Evolutionary conservation across 192 early-diverging fungal genomes (phyloP).

Genomic region (Gaertneriomyces sp.): DNA sequence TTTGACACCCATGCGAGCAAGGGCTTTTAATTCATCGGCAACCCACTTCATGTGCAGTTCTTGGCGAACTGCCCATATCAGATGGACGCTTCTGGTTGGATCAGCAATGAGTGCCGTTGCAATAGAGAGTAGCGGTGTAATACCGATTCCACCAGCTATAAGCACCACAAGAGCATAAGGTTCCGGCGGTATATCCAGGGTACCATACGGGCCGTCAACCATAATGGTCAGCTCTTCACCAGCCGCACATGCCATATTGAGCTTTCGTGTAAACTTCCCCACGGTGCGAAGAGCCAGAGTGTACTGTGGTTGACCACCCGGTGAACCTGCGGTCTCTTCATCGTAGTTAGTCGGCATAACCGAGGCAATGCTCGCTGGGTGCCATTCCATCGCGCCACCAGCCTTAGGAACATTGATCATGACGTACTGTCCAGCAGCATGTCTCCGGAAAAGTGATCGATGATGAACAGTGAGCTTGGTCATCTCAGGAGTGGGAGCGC

Average conservation of each 20-base stretch:
- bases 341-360: neutral
- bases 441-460: neutral
- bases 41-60: constrained; percentile 12
- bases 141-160: constrained; percentile 19
- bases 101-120: neutral
- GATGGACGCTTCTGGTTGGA: neutral
- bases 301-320: neutral
- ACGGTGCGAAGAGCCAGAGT: constrained; percentile 13
- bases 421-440: constrained; percentile 19
- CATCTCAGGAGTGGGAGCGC: neutral
- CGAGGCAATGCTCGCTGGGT: constrained; percentile 22
- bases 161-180: constrained; percentile 11
- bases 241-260: neutral
- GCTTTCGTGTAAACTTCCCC: constrained; percentile 9
- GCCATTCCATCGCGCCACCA: constrained; percentile 11
- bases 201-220: constrained; percentile 20
- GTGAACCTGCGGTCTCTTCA: neutral
- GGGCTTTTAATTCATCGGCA: neutral
- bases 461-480: constrained; percentile 9
- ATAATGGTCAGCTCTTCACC: neutral
- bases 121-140: constrained; percentile 15
- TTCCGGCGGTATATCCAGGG: constrained; percentile 6
- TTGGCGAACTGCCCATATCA: constrained; percentile 5
- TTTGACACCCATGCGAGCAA: neutral
- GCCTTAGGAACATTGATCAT: constrained; percentile 13